Evolutionary conservation across 495 filamentous ascomycete species (phyloP).

Genomic region (Pseudoneurospora amorphoporcata): DNA sequence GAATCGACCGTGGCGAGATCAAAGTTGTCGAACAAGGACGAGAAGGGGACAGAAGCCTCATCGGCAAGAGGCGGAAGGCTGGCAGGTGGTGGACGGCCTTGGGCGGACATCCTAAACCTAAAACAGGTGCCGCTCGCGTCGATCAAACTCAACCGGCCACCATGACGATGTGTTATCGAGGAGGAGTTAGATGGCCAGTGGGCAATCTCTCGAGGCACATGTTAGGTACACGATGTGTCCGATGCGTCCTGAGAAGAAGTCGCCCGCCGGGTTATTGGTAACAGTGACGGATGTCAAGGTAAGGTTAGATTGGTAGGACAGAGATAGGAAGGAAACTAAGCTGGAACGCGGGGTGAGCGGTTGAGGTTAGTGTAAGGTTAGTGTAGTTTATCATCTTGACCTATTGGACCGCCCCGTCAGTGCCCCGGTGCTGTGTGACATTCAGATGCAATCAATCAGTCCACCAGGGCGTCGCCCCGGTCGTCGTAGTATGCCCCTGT

Average conservation of each 20-base stretch:
- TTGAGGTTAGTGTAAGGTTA: neutral
- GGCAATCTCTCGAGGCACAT: neutral
- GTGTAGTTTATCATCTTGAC: neutral
- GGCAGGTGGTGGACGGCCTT: slow-evolving; percentile 12
- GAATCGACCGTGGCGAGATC: slow-evolving; percentile 21
- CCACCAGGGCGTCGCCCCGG: neutral
- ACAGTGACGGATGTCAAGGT: neutral
- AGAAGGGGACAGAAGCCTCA: slow-evolving; percentile 21
- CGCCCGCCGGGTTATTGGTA: neutral
- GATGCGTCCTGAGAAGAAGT: neutral
- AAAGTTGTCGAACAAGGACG: slow-evolving; percentile 22
- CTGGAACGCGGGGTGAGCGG: neutral
- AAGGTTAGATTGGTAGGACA: neutral
- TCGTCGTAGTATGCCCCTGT: neutral
- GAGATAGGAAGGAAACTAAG: neutral
- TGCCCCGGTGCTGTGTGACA: neutral
- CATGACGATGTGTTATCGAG: slow-evolving; percentile 12
- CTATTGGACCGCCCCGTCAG: neutral
- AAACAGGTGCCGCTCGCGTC: slow-evolving; percentile 16
- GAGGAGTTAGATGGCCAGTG: neutral
- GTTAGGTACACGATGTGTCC: neutral
- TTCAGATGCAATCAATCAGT: neutral
- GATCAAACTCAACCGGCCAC: slow-evolving; percentile 16
- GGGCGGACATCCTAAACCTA: slow-evolving; percentile 19
- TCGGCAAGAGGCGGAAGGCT: slow-evolving; percentile 17